A percentile compares a stretch with the other conserved stretches of the same genome.
phyloP scores from a whole-genome alignment of 805 yeast genomes.

The Yamadazyma sp. region DNA sequence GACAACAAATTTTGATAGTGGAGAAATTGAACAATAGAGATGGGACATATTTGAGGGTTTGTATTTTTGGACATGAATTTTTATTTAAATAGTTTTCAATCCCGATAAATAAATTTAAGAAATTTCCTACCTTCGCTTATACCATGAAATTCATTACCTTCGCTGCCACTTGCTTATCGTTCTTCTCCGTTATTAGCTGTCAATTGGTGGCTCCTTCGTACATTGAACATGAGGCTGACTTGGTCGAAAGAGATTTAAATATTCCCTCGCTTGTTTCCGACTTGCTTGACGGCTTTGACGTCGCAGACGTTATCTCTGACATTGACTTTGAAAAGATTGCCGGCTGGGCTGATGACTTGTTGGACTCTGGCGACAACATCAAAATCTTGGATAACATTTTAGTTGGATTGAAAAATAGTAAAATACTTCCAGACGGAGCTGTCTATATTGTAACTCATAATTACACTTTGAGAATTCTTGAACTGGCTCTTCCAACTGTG shows the following conservation, averaged over 20 bases:
- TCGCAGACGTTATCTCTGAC: slow-evolving; percentile 17
- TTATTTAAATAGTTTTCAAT: slow-evolving; percentile 2
- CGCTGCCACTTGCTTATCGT: slow-evolving; percentile 15
- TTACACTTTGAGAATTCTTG: slow-evolving; percentile 20
- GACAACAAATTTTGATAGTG: not conserved
- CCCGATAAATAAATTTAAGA: not conserved
- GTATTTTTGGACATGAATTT: no score
- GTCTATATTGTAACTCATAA: slow-evolving; percentile 25
- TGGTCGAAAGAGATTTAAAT: slow-evolving; percentile 18
- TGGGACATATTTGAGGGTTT: not conserved
- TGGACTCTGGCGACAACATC: slow-evolving; percentile 21
- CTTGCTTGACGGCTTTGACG: slow-evolving; percentile 20
- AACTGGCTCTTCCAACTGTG: slow-evolving; percentile 18
- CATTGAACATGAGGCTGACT: slow-evolving; percentile 11
- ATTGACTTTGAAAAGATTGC: slow-evolving; percentile 26
- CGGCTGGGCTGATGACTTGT: slow-evolving; percentile 27
- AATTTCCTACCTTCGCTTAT: not conserved
- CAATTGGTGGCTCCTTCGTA: slow-evolving; percentile 11
- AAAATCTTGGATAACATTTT: slow-evolving; percentile 25
- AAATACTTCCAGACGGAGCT: slow-evolving; percentile 26
- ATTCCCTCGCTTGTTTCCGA: slow-evolving; percentile 15
- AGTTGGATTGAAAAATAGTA: slow-evolving; percentile 21
- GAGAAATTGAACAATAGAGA: slow-evolving; percentile 1
- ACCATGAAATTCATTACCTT: slow-evolving; percentile 18
- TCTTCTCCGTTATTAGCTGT: slow-evolving; percentile 12